These are phyloP conservation scores for Aspergillus udagawae DNA, from an alignment of 2,329 filamentous ascomycete genomes.

Conservation along the genomic window DNA sequence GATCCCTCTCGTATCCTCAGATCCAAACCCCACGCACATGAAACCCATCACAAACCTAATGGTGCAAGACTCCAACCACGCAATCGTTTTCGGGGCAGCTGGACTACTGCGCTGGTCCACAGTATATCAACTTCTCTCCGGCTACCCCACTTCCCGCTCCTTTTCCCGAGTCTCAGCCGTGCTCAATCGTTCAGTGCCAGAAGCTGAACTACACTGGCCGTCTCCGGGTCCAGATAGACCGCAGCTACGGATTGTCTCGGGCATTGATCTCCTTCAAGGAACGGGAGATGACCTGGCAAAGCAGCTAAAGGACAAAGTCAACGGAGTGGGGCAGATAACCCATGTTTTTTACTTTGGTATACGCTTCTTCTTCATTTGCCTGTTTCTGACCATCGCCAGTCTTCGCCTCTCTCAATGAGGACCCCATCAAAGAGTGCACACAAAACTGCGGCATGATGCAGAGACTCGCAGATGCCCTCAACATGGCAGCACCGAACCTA, in stretches of 20 bases:
- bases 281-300: constrained; percentile 7
- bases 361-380: too few relatives aligned
- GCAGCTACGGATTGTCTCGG: constrained; percentile 32
- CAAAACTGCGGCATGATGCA: constrained; percentile 24
- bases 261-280: constrained; percentile 13
- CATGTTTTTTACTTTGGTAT: constrained; percentile 42
- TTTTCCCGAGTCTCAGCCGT: constrained; percentile 40
- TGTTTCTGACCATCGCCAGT: constrained; percentile 2
- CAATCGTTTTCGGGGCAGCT: constrained; percentile 41
- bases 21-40: too few relatives aligned
- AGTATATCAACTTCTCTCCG: constrained; percentile 34
- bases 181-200: constrained; percentile 35
- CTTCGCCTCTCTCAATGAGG: constrained; percentile 18
- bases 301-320: constrained; percentile 33
- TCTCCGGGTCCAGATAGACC: constrained; percentile 9
- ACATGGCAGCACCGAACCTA: constrained; percentile 24
- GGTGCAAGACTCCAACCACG: constrained; percentile 15
- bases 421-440: constrained; percentile 10
- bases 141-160: constrained; percentile 28
- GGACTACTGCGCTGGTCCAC: constrained; percentile 41
- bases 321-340: constrained; percentile 33
- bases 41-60: too few relatives aligned
- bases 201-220: constrained; percentile 32
- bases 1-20: too few relatives aligned
- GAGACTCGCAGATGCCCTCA: constrained; percentile 33